Evolutionary conservation across 768 basidiomycete species (phyloP).

Genomic region (Goffeauzyma gilvescens): DNA sequence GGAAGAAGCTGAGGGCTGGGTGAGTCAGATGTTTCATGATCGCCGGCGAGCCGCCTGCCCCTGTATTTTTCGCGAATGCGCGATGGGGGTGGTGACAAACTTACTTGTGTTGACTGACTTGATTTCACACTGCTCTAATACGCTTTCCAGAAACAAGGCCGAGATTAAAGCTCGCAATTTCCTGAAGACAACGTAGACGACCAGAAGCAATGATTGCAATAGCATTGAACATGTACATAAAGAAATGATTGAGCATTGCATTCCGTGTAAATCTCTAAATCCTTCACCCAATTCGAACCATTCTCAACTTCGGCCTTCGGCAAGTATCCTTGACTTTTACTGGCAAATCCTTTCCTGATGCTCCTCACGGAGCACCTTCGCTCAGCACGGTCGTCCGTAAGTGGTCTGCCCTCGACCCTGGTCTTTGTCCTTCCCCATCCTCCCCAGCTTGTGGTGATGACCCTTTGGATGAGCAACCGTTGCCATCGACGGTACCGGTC

Average conservation of each 20-base stretch:
- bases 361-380: too few relatives aligned
- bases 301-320: too few relatives aligned
- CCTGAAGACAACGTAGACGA: slow-evolving; percentile 42
- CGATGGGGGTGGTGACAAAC: neutral
- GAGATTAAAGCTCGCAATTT: slow-evolving; percentile 66
- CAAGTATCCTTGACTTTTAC: too few relatives aligned
- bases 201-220: neutral
- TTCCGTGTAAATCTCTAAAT: neutral
- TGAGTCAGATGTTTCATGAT: slow-evolving; percentile 13
- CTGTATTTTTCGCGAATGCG: slow-evolving; percentile 2
- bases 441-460: neutral
- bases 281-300: too few relatives aligned
- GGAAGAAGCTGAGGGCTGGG: slow-evolving; percentile 21
- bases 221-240: neutral
- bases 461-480: slow-evolving; percentile 1
- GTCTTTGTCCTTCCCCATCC: neutral
- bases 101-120: neutral
- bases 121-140: neutral
- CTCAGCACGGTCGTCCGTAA: too few relatives aligned
- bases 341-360: too few relatives aligned
- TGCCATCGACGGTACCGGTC: slow-evolving; percentile 20
- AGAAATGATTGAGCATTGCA: neutral
- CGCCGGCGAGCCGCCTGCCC: neutral
- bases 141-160: slow-evolving; percentile 34
- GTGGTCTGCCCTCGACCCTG: neutral